Percentiles rank a stretch among this genome's conserved stretches.
Evolutionary conservation across 2,329 filamentous ascomycete species (phyloP).

Genomic region (Aspergillus pseudoglaucus): DNA sequence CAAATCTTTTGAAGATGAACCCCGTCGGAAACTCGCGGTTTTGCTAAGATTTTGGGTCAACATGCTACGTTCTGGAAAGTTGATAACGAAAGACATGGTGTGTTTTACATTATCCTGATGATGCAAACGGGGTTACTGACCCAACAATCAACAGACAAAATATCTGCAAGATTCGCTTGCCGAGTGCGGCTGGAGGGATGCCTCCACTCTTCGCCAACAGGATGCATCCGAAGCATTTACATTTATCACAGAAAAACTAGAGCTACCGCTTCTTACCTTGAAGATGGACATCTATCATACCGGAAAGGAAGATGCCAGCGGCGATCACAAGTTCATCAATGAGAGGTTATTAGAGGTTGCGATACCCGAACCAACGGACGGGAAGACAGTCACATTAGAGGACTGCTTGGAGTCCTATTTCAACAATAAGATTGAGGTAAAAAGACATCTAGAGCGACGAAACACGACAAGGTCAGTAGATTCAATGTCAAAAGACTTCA

Average conservation of each 20-base stretch:
- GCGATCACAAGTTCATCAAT: conserved; percentile 92
- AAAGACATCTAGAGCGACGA: conserved; percentile 61
- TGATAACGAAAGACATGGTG: conserved; percentile 82
- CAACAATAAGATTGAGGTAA: conserved; percentile 86
- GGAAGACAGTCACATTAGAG: conserved; percentile 70
- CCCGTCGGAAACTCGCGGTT: conserved; percentile 65
- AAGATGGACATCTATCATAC: conserved; percentile 95
- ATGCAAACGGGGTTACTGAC: conserved; percentile 5
- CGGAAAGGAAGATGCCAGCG: conserved; percentile 71
- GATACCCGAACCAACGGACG: conserved; percentile 62
- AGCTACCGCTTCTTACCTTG: conserved; percentile 77
- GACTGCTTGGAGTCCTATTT: conserved; percentile 92
- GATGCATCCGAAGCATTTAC: conserved; percentile 94
- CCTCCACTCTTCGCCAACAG: conserved; percentile 71
- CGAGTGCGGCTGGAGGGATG: conserved; percentile 84
- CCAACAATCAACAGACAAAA: conserved; percentile 55
- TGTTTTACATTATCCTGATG: conserved; percentile 6
- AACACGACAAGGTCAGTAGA: conserved; percentile 44
- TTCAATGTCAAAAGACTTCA: conserved; percentile 30
- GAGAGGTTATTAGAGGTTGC: conserved; percentile 86
- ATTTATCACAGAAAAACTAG: conserved; percentile 84
- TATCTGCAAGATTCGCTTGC: conserved; percentile 75
- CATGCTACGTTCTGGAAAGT: conserved; percentile 72
- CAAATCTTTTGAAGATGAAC: conserved; percentile 66
- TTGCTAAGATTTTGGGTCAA: conserved; percentile 89